Evolutionary conservation across 805 yeast genomes (phyloP).

Genomic region (Metschnikowia bowlesiae): DNA sequence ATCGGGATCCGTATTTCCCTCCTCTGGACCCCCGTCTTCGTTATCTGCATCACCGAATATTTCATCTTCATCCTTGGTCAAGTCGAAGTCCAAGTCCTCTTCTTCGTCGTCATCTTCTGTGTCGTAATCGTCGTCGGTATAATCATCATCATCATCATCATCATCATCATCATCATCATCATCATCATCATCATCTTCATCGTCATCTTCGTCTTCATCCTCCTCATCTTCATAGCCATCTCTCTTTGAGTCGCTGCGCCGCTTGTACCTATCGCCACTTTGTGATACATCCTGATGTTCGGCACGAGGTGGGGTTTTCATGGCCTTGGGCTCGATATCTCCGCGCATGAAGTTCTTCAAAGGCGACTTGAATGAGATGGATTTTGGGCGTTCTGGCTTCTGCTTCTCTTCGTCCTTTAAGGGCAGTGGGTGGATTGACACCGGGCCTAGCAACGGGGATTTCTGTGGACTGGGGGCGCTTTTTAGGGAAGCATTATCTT

Average conservation of each 20-base stretch:
- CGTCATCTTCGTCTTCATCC: conserved; percentile 8
- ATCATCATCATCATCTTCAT: conserved; percentile 5
- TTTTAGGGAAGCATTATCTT: conserved; percentile 16
- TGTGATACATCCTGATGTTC: conserved; percentile 12
- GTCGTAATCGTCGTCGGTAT: conserved; percentile 10
- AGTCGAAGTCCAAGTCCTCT: conserved; percentile 5
- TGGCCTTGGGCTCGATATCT: conserved; percentile 25
- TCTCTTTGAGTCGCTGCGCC: conserved; percentile 9
- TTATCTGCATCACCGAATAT: conserved; percentile 6
- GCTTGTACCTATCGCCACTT: conserved; percentile 5
- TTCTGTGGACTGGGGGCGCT: conserved; percentile 6
- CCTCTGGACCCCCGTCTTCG: conserved; percentile 2
- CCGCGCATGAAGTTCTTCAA: conserved; percentile 37
- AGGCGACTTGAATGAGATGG: conserved; percentile 38
- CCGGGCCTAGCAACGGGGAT: conserved; percentile 3
- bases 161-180: conserved; percentile 3
- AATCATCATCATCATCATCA: conserved; percentile 9
- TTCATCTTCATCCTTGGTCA: conserved; percentile 2
- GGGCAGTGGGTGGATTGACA: conserved; percentile 8
- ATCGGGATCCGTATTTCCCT: conserved; percentile 5
- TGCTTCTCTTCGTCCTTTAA: background rate
- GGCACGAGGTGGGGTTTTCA: conserved; percentile 21
- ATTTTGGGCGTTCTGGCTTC: conserved; percentile 27
- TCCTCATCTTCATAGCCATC: conserved; percentile 16
- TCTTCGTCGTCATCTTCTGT: conserved; percentile 9